These are phyloP conservation scores for Solanum etuberosum DNA, from an alignment of 257 asterid genomes.

Conservation along the genomic window DNA sequence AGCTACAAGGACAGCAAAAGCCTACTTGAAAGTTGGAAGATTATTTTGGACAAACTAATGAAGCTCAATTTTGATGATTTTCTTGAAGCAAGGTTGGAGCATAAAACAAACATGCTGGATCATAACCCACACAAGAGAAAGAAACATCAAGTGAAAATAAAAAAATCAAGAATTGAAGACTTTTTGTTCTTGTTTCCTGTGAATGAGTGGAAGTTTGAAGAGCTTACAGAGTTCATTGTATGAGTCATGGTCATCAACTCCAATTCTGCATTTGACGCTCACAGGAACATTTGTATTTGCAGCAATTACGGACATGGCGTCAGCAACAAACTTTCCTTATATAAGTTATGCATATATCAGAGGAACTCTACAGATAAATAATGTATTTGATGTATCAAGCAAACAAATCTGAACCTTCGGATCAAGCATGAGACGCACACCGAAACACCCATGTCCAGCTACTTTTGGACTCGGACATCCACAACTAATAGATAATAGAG, in stretches of 20 bases:
- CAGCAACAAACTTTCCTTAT: constrained; percentile 90
- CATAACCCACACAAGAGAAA: neutral
- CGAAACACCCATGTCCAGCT: constrained; percentile 98
- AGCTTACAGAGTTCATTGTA: constrained; percentile 85
- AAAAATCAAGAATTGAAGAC: neutral
- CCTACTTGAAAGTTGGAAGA: neutral
- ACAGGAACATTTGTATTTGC: constrained; percentile 88
- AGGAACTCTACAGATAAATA: constrained; percentile 7
- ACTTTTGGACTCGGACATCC: constrained; percentile 97
- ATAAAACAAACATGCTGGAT: neutral
- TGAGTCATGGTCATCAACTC: constrained; percentile 86
- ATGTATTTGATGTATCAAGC: neutral
- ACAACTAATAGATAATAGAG: constrained; percentile 40
- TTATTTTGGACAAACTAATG: neutral
- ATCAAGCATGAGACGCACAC: constrained; percentile 91
- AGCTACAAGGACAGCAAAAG: neutral
- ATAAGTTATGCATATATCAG: constrained; percentile 32
- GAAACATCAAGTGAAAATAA: neutral
- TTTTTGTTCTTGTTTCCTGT: neutral
- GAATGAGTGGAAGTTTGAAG: neutral
- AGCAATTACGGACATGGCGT: constrained; percentile 90
- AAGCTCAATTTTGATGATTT: neutral
- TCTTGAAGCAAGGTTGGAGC: neutral
- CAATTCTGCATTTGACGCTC: constrained; percentile 90
- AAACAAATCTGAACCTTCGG: constrained; percentile 60